Conservation (phyloP, 2,329 filamentous ascomycete species). For the Trichoderma harzianum region DNA sequence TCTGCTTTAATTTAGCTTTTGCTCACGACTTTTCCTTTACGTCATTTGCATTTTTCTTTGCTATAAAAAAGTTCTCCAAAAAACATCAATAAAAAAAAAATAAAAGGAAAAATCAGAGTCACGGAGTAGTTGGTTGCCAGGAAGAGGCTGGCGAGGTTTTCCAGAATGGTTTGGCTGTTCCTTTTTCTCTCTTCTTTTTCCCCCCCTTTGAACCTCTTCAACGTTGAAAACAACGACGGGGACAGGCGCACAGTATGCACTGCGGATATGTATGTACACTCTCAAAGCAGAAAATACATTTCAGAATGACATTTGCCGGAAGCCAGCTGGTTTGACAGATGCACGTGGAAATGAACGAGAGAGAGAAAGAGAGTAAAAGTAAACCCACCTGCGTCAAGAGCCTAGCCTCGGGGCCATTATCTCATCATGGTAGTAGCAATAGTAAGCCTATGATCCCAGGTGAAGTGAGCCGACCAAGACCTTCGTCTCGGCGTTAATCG, state of each 20-base stretch:
- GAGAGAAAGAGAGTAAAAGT: not conserved
- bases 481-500: slow-evolving; percentile 8
- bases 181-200: not conserved
- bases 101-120: not conserved
- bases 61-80: not conserved
- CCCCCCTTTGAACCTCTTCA: not conserved
- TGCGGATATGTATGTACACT: slow-evolving; percentile 3
- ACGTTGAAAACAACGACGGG: not conserved
- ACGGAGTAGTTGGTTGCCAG: not conserved
- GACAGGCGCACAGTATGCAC: not conserved
- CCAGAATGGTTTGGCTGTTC: not conserved
- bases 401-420: not conserved
- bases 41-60: not conserved
- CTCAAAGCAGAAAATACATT: not conserved
- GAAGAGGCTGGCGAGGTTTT: not conserved
- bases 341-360: not conserved
- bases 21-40: not conserved
- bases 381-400: not conserved
- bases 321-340: not conserved
- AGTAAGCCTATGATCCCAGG: not conserved
- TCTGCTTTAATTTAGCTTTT: slow-evolving; percentile 5
- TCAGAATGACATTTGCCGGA: not conserved
- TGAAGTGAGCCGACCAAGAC: not conserved
- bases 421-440: not conserved
- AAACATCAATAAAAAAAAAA: not conserved